phyloP scores from a whole-genome alignment of 768 basidiomycete genomes.

The Phanerochaete sordida region DNA sequence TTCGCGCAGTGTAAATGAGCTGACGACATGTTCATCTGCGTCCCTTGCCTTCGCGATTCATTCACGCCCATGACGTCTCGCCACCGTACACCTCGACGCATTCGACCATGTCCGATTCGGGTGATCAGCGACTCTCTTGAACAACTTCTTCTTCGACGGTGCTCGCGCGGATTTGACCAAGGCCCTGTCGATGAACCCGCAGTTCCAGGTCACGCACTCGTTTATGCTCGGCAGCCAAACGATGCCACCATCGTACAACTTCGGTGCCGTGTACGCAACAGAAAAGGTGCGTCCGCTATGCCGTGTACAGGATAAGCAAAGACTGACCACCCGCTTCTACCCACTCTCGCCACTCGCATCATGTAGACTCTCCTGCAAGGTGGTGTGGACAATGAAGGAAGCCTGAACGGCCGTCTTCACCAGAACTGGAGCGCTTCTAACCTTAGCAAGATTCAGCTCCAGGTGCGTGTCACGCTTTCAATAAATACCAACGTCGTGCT shows the following conservation, averaged over 20 bases:
- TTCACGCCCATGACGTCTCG: background rate
- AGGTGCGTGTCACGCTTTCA: conserved; percentile 48
- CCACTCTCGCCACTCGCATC: background rate
- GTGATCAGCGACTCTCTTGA: conserved; percentile 76
- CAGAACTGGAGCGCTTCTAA: conserved; percentile 78
- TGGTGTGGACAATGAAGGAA: conserved; percentile 90
- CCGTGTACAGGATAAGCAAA: background rate
- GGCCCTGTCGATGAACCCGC: conserved; percentile 87
- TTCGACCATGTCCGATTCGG: background rate
- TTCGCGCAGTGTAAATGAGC: background rate
- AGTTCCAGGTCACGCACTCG: conserved; percentile 97
- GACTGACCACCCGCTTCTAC: conserved; percentile 18
- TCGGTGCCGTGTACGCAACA: conserved; percentile 90
- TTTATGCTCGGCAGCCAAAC: conserved; percentile 88
- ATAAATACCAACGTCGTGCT: conserved; percentile 14
- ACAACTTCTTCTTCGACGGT: conserved; percentile 96
- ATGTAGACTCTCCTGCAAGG: conserved; percentile 94
- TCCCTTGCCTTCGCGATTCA: background rate
- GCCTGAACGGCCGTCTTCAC: conserved; percentile 84
- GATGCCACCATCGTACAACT: conserved; percentile 87
- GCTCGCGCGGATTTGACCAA: conserved; percentile 95
- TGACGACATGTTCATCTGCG: background rate
- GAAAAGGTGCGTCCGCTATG: conserved; percentile 49
- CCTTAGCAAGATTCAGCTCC: conserved; percentile 83
- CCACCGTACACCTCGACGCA: background rate